Evolutionary conservation across 1,139 yeast genomes (phyloP).

Genomic region (Hemisphaericaspora lyxosophila): DNA sequence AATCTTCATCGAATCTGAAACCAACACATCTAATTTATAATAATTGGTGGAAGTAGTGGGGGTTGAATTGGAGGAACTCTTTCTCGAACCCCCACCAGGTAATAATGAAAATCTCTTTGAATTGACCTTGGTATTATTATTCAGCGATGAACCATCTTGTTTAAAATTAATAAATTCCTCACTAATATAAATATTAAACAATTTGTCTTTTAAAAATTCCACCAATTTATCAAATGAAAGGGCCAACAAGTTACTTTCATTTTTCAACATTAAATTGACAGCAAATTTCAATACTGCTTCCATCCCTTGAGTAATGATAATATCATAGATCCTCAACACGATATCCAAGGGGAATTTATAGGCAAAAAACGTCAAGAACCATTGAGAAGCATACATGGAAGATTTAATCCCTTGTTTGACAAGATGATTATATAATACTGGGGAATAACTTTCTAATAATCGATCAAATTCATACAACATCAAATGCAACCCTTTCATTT

Average conservation of each 20-base stretch:
- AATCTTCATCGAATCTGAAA: slow-evolving; percentile 74
- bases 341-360: slow-evolving; percentile 87
- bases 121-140: slow-evolving; percentile 11
- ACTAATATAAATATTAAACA: slow-evolving; percentile 69
- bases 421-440: slow-evolving; percentile 71
- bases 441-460: slow-evolving; percentile 66
- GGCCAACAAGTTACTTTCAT: slow-evolving; percentile 56
- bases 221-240: slow-evolving; percentile 74
- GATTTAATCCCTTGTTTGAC: slow-evolving; percentile 82
- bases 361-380: slow-evolving; percentile 94
- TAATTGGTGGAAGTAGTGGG: slow-evolving; percentile 17
- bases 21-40: slow-evolving; percentile 70
- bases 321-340: slow-evolving; percentile 80
- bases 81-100: slow-evolving; percentile 1
- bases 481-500: slow-evolving; percentile 90
- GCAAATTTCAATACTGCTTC: slow-evolving; percentile 83
- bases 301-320: slow-evolving; percentile 83
- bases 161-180: slow-evolving; percentile 29
- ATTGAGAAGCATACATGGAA: slow-evolving; percentile 93
- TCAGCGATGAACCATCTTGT: slow-evolving; percentile 14
- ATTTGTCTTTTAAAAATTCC: slow-evolving; percentile 71
- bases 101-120: slow-evolving; percentile 19
- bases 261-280: slow-evolving; percentile 69
- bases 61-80: background rate
- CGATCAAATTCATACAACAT: slow-evolving; percentile 87